Evolutionary conservation across 2,329 filamentous ascomycete genomes (phyloP).

Genomic region (Chaetomiaceae sp.): DNA sequence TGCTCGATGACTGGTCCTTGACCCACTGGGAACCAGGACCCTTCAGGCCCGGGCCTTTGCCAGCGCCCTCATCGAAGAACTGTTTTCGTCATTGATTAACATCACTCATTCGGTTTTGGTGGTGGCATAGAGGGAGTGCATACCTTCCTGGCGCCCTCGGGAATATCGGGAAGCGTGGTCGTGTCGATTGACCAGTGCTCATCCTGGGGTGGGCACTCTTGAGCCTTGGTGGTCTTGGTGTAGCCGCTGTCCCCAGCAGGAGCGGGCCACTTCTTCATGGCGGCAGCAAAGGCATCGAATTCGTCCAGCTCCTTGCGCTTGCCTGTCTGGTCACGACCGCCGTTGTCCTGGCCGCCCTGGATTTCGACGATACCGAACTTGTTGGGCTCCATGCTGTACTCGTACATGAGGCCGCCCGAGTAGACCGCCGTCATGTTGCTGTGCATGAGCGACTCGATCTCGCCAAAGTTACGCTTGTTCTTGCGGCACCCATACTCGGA

Average conservation of each 20-base stretch:
- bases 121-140: neutral
- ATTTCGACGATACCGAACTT: constrained; percentile 77
- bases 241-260: constrained; percentile 50
- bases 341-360: constrained; percentile 47
- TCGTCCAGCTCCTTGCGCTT: constrained; percentile 49
- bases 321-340: constrained; percentile 22
- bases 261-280: constrained; percentile 45
- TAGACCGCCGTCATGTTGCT: constrained; percentile 80
- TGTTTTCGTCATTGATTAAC: constrained; percentile 22
- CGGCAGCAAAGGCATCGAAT: constrained; percentile 52
- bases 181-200: constrained; percentile 48
- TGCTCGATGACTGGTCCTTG: constrained; percentile 39
- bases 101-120: too few relatives aligned
- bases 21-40: constrained; percentile 53
- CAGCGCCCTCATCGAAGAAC: constrained; percentile 52
- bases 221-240: constrained; percentile 42
- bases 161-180: constrained; percentile 49
- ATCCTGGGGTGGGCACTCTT: constrained; percentile 47
- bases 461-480: constrained; percentile 76
- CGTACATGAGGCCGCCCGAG: constrained; percentile 94
- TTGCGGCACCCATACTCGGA: constrained; percentile 91
- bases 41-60: constrained; percentile 50
- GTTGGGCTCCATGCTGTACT: constrained; percentile 79
- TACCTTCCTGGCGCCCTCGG: constrained; percentile 40
- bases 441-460: constrained; percentile 76